Percentiles rank a stretch among this genome's conserved stretches.
Conservation (phyloP, 371 early-diverging fungal genomes). For the Mucor plumbeus region DNA sequence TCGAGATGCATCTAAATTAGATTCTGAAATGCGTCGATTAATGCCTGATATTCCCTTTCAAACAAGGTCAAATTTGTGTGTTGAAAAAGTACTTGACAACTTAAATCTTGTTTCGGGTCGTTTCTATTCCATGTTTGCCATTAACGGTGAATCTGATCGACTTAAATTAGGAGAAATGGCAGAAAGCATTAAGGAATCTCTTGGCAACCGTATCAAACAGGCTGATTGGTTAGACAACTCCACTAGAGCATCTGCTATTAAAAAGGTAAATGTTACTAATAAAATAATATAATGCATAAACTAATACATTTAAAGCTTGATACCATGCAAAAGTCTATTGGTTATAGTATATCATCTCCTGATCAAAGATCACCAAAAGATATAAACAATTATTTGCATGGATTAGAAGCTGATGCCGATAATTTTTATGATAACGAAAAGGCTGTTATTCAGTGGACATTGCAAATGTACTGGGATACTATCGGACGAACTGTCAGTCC, state of each 20-base stretch:
- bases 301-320: slow-evolving; percentile 3
- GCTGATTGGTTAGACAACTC: slow-evolving; percentile 61
- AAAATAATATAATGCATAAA: background rate
- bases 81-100: slow-evolving; percentile 45
- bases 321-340: slow-evolving; percentile 41
- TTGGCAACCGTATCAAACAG: slow-evolving; percentile 47
- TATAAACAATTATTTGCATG: slow-evolving; percentile 45
- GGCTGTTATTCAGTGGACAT: slow-evolving; percentile 35
- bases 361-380: slow-evolving; percentile 51
- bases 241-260: slow-evolving; percentile 52
- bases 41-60: slow-evolving; percentile 32
- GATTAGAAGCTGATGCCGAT: slow-evolving; percentile 29
- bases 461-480: slow-evolving; percentile 36
- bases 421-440: slow-evolving; percentile 58
- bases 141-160: slow-evolving; percentile 44
- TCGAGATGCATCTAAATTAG: slow-evolving; percentile 35
- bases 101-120: slow-evolving; percentile 37
- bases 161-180: slow-evolving; percentile 44
- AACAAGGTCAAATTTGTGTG: slow-evolving; percentile 45
- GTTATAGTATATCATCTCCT: slow-evolving; percentile 56
- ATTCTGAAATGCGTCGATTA: slow-evolving; percentile 44
- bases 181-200: slow-evolving; percentile 34
- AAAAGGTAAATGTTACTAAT: slow-evolving; percentile 47
- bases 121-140: slow-evolving; percentile 50
- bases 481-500: slow-evolving; percentile 45